Base-by-base conservation (phyloP, 2,329 filamentous ascomycete genomes). In the Fusarium haematococcum region DNA sequence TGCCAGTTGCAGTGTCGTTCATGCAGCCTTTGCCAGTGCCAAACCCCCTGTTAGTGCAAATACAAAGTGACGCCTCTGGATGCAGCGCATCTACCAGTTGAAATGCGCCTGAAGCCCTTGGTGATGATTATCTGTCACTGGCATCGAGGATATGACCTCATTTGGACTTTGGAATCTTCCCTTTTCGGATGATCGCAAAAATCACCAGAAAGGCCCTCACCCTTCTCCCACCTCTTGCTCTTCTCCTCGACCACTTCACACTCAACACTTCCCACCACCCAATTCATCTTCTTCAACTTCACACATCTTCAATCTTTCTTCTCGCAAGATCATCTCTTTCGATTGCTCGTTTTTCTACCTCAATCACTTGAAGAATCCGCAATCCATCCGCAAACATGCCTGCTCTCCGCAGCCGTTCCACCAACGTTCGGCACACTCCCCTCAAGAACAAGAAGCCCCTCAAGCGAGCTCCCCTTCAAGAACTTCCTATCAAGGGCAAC, bases 381-480 rank as follows among this genome's bases (percentile, higher is more conserved):
- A 32, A 18, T 65, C 23, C 14, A 9, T 14, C 27, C 18, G 20
- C 60, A 64, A 73, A 43, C 37, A 78, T 78, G 76, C 67, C 74
- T 35, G 50, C 66, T 23, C 56, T 63, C 14, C 66, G 66, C 32
- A n/a, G 48, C 27, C 33, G 30, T n/a, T 63, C 48, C 32, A 56
- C 63, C 35, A 52, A 57, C 8, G 23, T 32, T 48, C 59, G 33
- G 16, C 67, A 58, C 9, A 61, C 56, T n/a, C 60, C 67, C 30
- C 57, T 50, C 11, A 32, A 65, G 23, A 10, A 25, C 10, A 27
- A 63, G 14, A 48, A 27, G 33, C 62, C n/a, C 69, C 66, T 74
- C 71, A 77, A 71, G 67, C 79, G 80, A 66, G 61, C 69, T 6
- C 78, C 80, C 20, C 78, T 82, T 3, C 73, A 75, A 45, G 75